phyloP scores from a whole-genome alignment of 164 flowering plant genomes.

The Aristolochia contorta region DNA sequence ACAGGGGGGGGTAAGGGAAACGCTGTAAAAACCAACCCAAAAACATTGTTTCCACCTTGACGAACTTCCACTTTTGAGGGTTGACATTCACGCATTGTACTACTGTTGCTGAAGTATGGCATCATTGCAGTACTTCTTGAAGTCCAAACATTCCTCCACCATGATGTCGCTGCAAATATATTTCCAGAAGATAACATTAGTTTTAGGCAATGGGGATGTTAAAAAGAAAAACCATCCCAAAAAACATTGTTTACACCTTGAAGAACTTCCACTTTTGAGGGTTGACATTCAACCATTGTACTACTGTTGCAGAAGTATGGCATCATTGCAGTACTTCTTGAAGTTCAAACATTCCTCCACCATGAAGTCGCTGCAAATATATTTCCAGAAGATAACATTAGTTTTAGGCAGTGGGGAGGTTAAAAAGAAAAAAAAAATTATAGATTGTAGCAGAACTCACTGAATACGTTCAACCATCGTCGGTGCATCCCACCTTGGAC shows the following conservation, averaged over 20 bases:
- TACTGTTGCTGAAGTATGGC: constrained; percentile 26
- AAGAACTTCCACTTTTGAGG: no score
- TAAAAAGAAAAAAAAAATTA: neutral
- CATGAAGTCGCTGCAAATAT: constrained; percentile 61
- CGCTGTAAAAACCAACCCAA: neutral
- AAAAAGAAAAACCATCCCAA: neutral
- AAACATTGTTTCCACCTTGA: neutral
- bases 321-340: constrained; percentile 74
- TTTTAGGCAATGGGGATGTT: neutral
- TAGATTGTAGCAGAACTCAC: constrained; percentile 33
- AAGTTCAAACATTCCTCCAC: constrained; percentile 69
- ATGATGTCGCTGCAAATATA: constrained; percentile 61
- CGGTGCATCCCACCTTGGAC: constrained; percentile 86
- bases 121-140: constrained; percentile 80
- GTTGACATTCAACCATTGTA: no score
- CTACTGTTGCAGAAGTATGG: constrained; percentile 25
- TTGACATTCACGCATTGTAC: no score
- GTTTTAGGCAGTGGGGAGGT: neutral
- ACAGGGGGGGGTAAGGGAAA: neutral
- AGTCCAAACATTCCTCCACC: constrained; percentile 64
- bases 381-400: neutral
- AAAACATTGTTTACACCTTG: no score
- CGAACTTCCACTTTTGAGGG: no score
- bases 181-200: neutral
- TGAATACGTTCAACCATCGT: constrained; percentile 72